phyloP scores from a whole-genome alignment of 148 eudicot genomes.

The Cornus suecica region DNA sequence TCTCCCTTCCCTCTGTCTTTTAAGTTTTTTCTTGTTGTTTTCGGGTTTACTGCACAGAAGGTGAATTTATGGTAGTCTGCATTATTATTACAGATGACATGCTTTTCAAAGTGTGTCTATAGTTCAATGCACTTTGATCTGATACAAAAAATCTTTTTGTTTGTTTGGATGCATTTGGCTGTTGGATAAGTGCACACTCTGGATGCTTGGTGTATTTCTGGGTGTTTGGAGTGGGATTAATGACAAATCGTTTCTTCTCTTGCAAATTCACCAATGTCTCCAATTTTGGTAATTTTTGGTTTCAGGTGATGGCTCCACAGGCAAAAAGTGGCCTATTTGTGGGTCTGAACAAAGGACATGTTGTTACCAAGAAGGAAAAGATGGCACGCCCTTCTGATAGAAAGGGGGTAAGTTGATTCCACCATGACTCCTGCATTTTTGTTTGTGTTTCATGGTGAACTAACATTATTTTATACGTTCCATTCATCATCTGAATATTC shows the following conservation, averaged over 20 bases:
- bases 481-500: too few species aligned
- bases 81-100: too few species aligned
- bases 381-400: conserved; percentile 41
- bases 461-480: neutral
- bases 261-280: neutral
- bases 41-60: too few species aligned
- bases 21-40: too few species aligned
- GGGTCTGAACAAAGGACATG: conserved; percentile 47
- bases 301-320: conserved; percentile 41
- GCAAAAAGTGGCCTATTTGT: conserved; percentile 39
- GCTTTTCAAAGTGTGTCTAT: too few species aligned
- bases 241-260: neutral
- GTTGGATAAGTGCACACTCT: neutral
- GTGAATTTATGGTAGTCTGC: too few species aligned
- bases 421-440: neutral
- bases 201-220: neutral
- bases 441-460: neutral
- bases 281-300: neutral
- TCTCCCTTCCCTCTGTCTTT: too few species aligned
- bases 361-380: conserved; percentile 40
- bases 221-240: neutral
- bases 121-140: neutral
- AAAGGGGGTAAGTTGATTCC: conserved; percentile 32
- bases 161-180: neutral
- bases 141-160: neutral